Evolutionary conservation across 768 basidiomycete genomes (phyloP).

Genomic region (Scleroderma bovista): DNA sequence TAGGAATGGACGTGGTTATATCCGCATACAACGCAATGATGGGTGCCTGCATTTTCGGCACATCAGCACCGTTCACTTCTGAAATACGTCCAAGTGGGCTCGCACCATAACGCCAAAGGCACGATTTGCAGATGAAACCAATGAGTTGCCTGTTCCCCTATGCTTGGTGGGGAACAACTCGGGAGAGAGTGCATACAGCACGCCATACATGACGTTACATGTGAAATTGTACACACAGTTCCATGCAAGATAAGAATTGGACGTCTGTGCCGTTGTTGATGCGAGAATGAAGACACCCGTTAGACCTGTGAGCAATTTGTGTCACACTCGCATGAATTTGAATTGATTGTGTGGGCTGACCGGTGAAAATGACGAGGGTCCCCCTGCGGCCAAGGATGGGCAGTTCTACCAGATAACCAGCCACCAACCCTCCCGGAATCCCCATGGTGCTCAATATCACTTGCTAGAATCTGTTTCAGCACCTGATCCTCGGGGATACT

Average conservation of each 20-base stretch:
- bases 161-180: slow-evolving; percentile 51
- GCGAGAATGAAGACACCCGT: slow-evolving; percentile 57
- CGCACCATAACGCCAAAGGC: slow-evolving; percentile 56
- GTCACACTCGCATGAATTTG: neutral
- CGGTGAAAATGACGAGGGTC: slow-evolving; percentile 46
- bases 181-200: slow-evolving; percentile 38
- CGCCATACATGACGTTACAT: slow-evolving; percentile 53
- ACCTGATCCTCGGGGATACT: neutral
- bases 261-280: slow-evolving; percentile 49
- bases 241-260: slow-evolving; percentile 50
- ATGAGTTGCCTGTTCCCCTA: slow-evolving; percentile 51
- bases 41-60: slow-evolving; percentile 32
- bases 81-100: slow-evolving; percentile 11
- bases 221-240: slow-evolving; percentile 56
- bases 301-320: slow-evolving; percentile 25
- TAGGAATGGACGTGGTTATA: slow-evolving; percentile 44
- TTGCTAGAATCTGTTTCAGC: slow-evolving; percentile 31
- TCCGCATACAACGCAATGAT: slow-evolving; percentile 47
- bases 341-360: slow-evolving; percentile 21
- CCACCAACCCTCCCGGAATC: slow-evolving; percentile 51
- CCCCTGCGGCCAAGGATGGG: slow-evolving; percentile 49
- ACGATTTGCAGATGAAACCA: slow-evolving; percentile 48
- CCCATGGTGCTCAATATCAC: slow-evolving; percentile 54
- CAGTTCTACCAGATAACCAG: slow-evolving; percentile 49
- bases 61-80: neutral